Evolutionary conservation across 257 asterid species (phyloP), one percentile per base, ranked within the genome.

Genomic region (Capsicum pubescens): DNA sequence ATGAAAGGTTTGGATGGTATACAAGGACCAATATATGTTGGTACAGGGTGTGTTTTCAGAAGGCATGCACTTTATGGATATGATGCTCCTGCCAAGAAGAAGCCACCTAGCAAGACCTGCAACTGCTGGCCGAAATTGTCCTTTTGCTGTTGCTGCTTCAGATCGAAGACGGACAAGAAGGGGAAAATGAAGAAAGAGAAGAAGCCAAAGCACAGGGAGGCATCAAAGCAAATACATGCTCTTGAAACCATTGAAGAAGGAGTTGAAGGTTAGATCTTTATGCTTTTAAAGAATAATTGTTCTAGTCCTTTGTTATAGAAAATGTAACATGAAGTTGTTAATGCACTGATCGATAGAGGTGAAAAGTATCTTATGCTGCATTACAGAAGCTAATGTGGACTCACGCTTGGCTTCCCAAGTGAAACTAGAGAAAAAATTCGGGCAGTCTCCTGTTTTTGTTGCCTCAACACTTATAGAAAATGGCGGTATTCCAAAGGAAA

Each of bases 1-100:
- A 94, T 95, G 99, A 95, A 95, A 88, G 98, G 98, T 19, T 91
- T 95, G 86, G 99, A 95, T 89, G 99, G 99, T 56, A 82, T 94
- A 85, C 99, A 95, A 93, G 99, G 99, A 50, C 99, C 99, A 57
- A 94, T 95, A 83, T 95, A 94, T 69, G 99, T 94, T 4, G 99
- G 98, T 81, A 95, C 99, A 0, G 99, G 99, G 14, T 93, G 99
- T 87, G 98, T 95, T 36, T 95, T 95, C 84, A 89, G 98, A 89
- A 90, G 97, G 91, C 95, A 93, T 81, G 99, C 99, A 16, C 90
- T 95, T 55, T 94, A 95, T 68, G 98, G 98, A 81, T 88, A 46
- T 64, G 97, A 92, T 85, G 98, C 98, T 70, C 99, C 99, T 14
- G 52, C 87, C 44, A 90, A 91, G 86, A 92, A 93, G 92, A 95